Evolutionary conservation across 805 yeast species (phyloP), one percentile per base, ranked within the genome.

Genomic region (Lachancea dasiensis): DNA sequence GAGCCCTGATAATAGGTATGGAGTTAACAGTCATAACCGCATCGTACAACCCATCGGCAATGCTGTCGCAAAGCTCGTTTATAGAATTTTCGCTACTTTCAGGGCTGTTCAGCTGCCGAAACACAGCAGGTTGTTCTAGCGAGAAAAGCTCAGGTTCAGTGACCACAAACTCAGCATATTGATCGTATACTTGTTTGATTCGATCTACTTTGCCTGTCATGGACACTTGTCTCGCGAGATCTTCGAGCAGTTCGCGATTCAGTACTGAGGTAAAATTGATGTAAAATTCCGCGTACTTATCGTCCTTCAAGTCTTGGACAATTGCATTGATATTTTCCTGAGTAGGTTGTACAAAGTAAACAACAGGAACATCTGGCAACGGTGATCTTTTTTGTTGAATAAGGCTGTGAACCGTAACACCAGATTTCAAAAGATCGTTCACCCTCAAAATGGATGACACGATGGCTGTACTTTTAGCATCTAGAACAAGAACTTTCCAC

Each of bases 401-500:
- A 34, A 83, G 63, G 42, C 90, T 71, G 56, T 92, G 97, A 52
- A 87, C 81, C 0, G 99, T 92, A 40, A 92, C 80, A 7, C 98
- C 98, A 55, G 86, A 84, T 48, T 81, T 77, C 49, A 92, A 70
- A 48, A 92, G 68, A 58, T 94, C 98, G 51, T 86, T 86, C 44
- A 90, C 96, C 42, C 97, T 70, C 39, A 92, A 64, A n/a, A 92
- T 90, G 5, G 95, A 83, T 2, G 97, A 87, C 5, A 92, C 75
- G 28, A 92, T 81, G 13, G 83, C 82, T 21, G 95, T 84, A 27
- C 95, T 84, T 41, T 79, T 74, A 27, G 69, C 60, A 58, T 92
- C 99, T 47, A 92, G 70, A 4, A 92, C 75, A 34, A 92, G 70
- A 6, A 85, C 95, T 56, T 92, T 92, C 99, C 98, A 92, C 20